Conservation (phyloP, 1,139 yeast species). For the Pichia sp. region DNA sequence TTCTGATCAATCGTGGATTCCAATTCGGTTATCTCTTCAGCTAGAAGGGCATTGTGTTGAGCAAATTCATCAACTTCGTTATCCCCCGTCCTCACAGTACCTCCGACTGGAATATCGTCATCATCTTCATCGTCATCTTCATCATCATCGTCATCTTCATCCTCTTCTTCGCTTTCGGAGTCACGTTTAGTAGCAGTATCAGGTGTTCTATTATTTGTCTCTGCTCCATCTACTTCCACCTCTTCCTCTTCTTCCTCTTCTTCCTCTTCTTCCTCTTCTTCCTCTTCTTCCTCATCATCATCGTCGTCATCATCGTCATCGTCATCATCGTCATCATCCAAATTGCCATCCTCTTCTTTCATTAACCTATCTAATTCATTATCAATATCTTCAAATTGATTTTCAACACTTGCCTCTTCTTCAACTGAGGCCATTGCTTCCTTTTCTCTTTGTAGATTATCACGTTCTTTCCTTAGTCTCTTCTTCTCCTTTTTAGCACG, state of each 20-base stretch:
- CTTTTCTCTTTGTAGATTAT: constrained; percentile 3
- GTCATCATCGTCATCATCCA: constrained; percentile 20
- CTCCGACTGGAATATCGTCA: constrained; percentile 49
- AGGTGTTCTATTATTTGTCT: constrained; percentile 28
- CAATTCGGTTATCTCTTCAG: constrained; percentile 82
- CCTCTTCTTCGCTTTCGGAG: constrained; percentile 31
- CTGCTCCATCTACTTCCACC: constrained; percentile 23
- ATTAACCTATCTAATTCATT: constrained; percentile 30
- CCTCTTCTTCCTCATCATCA: constrained; percentile 31
- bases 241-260: too few relatives aligned
- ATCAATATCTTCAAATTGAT: constrained; percentile 22
- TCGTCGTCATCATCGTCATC: constrained; percentile 26
- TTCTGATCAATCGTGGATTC: constrained; percentile 76
- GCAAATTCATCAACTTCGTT: constrained; percentile 39
- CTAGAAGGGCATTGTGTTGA: constrained; percentile 71
- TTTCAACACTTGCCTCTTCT: constrained; percentile 22
- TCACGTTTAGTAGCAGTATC: constrained; percentile 18
- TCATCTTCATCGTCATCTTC: constrained; percentile 40
- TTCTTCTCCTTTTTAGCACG: constrained; percentile 28
- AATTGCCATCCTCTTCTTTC: constrained; percentile 24
- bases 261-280: constrained; percentile 33
- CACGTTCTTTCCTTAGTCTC: constrained; percentile 13
- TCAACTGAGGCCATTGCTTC: constrained; percentile 35
- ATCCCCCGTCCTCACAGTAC: constrained; percentile 31
- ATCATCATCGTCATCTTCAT: constrained; percentile 33